Base-by-base conservation (phyloP, 2,329 filamentous ascomycete species). In the Aureobasidium leucospermi region DNA sequence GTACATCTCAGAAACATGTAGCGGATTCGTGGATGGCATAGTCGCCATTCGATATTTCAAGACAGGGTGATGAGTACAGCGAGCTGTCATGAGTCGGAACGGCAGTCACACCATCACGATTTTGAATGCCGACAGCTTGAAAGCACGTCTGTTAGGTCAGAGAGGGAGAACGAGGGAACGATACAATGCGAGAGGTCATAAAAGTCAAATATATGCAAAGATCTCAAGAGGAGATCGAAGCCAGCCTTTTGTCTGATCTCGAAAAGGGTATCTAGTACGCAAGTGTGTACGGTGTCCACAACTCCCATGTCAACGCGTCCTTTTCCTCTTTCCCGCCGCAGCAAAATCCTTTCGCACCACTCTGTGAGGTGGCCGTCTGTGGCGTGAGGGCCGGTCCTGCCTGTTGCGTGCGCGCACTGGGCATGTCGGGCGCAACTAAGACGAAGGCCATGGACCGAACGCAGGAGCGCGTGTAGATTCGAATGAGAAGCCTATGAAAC, bases 341-440 rank as follows among this genome's bases (percentile, higher is more conserved):
- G 36, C 48, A 39, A 36, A 31, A 16, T 29, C 4, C 9, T 52
- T 49, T 49, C 16, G 31, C 46, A 34, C 32, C 31, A 49, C 16
- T 49, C 32, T 31, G 47, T 38, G 32, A 13, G 16, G 28, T 11
- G 47, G 32, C 47, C 47, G 9, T 36, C 10, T 23, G 48, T 52
- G 48, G 48, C 48, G 48, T 31, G 48, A 15, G 34, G 48, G 48
- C 36, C 36, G 47, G 47, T 52, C 36, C 41, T 52, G 48, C 41
- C 23, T 16, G 7, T 52, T 29, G 48, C 36, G 48, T 41, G 36
- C 19, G 47, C 48, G 4, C 19, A 4, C 32, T 8, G 6, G 19
- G 47, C 48, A 52, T 29, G 15, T 41, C 23, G 9, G 19, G 48
- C 39, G 51, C 38, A 34, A 31, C n/a, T n/a, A 41, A 43, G 51